Conservation (phyloP, 2,329 filamentous ascomycete species). For the Macroventuria anomochaeta region DNA sequence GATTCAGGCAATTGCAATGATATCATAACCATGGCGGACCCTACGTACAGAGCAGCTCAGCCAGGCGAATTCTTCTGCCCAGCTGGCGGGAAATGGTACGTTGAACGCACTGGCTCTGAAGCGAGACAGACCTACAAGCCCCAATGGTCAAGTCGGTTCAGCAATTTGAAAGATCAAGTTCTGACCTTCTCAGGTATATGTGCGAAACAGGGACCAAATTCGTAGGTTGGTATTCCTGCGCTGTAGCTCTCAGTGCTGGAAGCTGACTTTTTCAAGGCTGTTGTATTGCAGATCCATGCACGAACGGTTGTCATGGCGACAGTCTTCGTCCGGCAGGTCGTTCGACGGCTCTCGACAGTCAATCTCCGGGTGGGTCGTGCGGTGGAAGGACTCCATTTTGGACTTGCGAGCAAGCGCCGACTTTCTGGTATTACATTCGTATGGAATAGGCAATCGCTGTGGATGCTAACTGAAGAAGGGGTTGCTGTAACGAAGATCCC, state of each 20-base stretch:
- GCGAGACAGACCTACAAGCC: neutral
- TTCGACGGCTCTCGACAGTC: constrained; percentile 33
- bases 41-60: constrained; percentile 12
- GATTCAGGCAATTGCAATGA: too few relatives aligned
- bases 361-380: constrained; percentile 40
- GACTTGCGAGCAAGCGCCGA: constrained; percentile 39
- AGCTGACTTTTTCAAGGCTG: too few relatives aligned
- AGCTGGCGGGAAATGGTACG: constrained; percentile 20
- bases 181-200: constrained; percentile 9
- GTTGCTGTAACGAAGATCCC: constrained; percentile 46
- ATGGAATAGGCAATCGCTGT: too few relatives aligned
- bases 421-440: constrained; percentile 29
- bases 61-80: constrained; percentile 25
- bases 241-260: too few relatives aligned
- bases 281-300: constrained; percentile 45
- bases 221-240: too few relatives aligned
- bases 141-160: neutral
- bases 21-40: constrained; percentile 9
- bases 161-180: neutral
- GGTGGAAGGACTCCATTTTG: constrained; percentile 36
- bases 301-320: constrained; percentile 39
- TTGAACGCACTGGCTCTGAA: neutral
- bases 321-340: constrained; percentile 41
- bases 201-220: constrained; percentile 36
- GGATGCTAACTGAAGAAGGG: constrained; percentile 18